A percentile compares a stretch with the other conserved stretches of the same genome.
These are phyloP conservation scores for Exophiala bonariae DNA, from an alignment of 2,329 filamentous ascomycete genomes.

Conservation along the genomic window DNA sequence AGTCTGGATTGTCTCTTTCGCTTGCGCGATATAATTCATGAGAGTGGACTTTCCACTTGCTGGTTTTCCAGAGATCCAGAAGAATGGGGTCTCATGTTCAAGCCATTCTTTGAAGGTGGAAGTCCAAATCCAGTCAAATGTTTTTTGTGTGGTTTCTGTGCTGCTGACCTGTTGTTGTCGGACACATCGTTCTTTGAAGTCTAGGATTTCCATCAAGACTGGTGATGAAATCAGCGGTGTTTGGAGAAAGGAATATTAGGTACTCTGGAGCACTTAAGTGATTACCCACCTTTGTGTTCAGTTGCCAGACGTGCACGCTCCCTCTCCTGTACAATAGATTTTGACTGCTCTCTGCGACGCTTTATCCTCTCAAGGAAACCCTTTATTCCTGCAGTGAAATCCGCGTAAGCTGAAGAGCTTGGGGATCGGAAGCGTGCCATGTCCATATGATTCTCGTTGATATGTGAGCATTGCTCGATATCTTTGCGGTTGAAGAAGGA, in stretches of 20 bases:
- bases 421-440: slow-evolving; percentile 1
- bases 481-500: slow-evolving; percentile 10
- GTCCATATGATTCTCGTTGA: slow-evolving; percentile 5
- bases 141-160: slow-evolving; percentile 5
- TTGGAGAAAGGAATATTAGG: no score
- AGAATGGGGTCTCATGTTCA: background rate
- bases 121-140: slow-evolving; percentile 9
- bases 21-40: no score
- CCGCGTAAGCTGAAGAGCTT: background rate
- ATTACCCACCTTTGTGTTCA: background rate
- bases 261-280: background rate
- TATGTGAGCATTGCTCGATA: slow-evolving; percentile 2
- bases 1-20: no score
- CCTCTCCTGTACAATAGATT: no score
- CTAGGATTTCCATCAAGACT: background rate
- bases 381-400: background rate
- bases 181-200: background rate
- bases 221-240: no score
- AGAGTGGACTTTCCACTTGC: no score
- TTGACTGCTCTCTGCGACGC: no score
- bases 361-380: background rate
- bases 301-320: no score
- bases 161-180: slow-evolving; percentile 9
- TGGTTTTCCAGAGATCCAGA: slow-evolving; percentile 1
- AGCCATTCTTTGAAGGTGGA: slow-evolving; percentile 7